A percentile compares a stretch with the other conserved stretches of the same genome.
These are phyloP conservation scores for Stagonosporopsis chrysanthemi DNA, from an alignment of 2,329 filamentous ascomycete genomes.

Conservation along the genomic window DNA sequence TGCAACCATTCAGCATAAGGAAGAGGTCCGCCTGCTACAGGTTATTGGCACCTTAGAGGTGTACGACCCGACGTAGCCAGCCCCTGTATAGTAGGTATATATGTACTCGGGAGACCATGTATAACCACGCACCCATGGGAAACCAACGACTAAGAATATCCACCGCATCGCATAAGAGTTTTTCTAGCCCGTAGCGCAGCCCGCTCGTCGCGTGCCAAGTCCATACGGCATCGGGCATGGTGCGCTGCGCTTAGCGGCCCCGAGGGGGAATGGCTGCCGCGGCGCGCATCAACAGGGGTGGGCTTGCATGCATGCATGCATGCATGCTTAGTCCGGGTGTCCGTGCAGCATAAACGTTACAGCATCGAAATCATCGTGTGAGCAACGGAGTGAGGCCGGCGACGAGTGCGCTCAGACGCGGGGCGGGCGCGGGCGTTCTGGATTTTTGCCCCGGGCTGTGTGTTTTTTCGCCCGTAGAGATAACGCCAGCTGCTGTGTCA, in stretches of 20 bases:
- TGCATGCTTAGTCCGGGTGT: conserved; percentile 17
- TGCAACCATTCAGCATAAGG: too few species aligned
- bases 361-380: conserved; percentile 19
- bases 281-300: conserved; percentile 12
- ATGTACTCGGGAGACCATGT: too few species aligned
- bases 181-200: conserved; percentile 15
- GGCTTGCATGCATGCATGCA: too few species aligned
- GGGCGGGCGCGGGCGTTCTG: too few species aligned
- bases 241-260: not conserved
- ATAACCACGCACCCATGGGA: too few species aligned
- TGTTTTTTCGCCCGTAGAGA: conserved; percentile 18
- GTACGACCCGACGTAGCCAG: too few species aligned
- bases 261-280: conserved; percentile 9
- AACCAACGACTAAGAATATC: conserved; percentile 21
- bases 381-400: conserved; percentile 17
- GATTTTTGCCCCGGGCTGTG: conserved; percentile 17
- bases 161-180: conserved; percentile 18
- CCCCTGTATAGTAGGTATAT: too few species aligned
- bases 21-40: too few species aligned
- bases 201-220: not conserved
- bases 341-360: conserved; percentile 18
- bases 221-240: not conserved
- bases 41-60: too few species aligned
- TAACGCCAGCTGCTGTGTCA: conserved; percentile 22
- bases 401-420: conserved; percentile 15